Evolutionary conservation across 2,329 filamentous ascomycete genomes (phyloP), one percentile per base, ranked within the genome.

Genomic region (Plectosphaerella cucumerina): DNA sequence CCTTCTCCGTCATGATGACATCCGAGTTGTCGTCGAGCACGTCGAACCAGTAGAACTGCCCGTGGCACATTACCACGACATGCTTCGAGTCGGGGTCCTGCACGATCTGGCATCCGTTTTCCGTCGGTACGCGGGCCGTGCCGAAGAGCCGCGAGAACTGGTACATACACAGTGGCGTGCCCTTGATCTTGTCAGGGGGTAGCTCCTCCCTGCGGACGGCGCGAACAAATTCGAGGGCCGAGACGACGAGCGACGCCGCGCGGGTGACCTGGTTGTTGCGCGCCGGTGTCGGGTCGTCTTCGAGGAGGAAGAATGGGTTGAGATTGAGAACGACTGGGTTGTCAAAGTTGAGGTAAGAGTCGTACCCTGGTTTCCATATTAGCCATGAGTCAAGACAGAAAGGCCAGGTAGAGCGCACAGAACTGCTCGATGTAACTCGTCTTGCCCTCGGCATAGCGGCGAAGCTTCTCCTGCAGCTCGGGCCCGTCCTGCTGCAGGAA

Each of bases 41-140:
- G 67, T 99, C 94, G 61, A 99, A 99, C 93, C 93, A 97, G 70
- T 99, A 99, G 63, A 97, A 92, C 59, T 99, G 94, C 2, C 94
- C 94, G 57, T 93, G 89, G 64, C 90, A 96, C 70, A 97, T 80
- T 42, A 97, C 90, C 10, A 97, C 88, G 35, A 99, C 77, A 67
- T 99, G 94, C 71, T 91, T 96, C 4, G 93, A 90, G n/a, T 86
- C 82, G 1, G 91, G 89, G 62, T 97, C 92, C 65, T 97, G 92
- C 56, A 92, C 91, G 62, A 99, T 97, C 60, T 96, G 88, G 66
- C 94, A 99, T 5, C 94, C 94, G 64, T 94, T 86, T 26, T 96
- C 90, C 1, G 93, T 97, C 0, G 94, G 94, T 9, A 99, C 89
- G 58, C 94, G 84, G 44, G 94, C 92, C 1, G 94, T 97, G 48